phyloP scores from a whole-genome alignment of 192 early-diverging fungal genomes.

The Umbelopsis isabellina region DNA sequence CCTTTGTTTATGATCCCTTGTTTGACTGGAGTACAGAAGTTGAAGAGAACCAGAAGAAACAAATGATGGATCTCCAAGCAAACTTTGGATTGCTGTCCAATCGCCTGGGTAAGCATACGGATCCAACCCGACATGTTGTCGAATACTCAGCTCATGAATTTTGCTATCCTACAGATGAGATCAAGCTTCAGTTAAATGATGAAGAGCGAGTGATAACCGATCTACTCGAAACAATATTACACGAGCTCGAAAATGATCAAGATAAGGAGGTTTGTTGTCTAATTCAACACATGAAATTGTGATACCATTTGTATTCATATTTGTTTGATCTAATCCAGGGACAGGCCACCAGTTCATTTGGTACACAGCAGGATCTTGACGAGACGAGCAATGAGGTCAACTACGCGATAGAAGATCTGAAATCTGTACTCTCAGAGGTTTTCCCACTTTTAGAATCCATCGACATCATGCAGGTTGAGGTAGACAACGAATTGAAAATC shows the following conservation, averaged over 20 bases:
- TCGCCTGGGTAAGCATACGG: slow-evolving; percentile 23
- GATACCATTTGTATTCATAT: too few relatives aligned
- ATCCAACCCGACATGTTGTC: too few relatives aligned
- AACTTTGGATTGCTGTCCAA: slow-evolving; percentile 30
- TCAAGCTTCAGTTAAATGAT: slow-evolving; percentile 8
- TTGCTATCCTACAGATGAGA: slow-evolving; percentile 14
- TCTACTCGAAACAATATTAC: background rate
- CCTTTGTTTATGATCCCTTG: slow-evolving; percentile 92
- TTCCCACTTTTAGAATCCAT: slow-evolving; percentile 42
- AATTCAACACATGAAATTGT: too few relatives aligned
- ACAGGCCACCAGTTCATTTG: background rate
- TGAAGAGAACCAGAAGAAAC: slow-evolving; percentile 29
- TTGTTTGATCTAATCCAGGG: too few relatives aligned
- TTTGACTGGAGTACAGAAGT: slow-evolving; percentile 55
- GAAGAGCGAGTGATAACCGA: background rate
- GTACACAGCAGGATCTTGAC: slow-evolving; percentile 17
- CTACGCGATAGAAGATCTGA: slow-evolving; percentile 22
- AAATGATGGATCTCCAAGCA: slow-evolving; percentile 34
- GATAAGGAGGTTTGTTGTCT: slow-evolving; percentile 1
- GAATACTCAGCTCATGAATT: too few relatives aligned
- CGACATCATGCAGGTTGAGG: slow-evolving; percentile 38
- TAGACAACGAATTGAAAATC: slow-evolving; percentile 35
- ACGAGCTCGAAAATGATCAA: background rate
- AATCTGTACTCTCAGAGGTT: slow-evolving; percentile 24
- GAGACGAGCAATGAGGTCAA: slow-evolving; percentile 16